phyloP scores from a whole-genome alignment of 371 early-diverging fungal species.

The Mortierella sp. region DNA sequence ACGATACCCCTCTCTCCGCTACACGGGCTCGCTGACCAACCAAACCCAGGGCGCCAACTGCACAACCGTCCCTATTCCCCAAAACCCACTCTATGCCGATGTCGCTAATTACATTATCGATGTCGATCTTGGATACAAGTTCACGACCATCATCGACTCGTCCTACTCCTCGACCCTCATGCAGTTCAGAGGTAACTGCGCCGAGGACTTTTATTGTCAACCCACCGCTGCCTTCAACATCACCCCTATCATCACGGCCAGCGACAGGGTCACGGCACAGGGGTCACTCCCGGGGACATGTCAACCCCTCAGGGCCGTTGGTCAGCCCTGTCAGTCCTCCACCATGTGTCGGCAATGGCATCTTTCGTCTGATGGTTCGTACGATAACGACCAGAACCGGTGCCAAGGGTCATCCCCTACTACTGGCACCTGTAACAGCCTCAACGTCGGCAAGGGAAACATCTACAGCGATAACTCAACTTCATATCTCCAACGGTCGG shows the following conservation, averaged over 20 bases:
- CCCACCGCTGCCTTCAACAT: conserved; percentile 13
- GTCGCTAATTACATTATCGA: background rate
- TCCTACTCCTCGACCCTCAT: conserved; percentile 10
- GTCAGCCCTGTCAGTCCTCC: conserved; percentile 17
- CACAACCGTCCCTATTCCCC: conserved; percentile 37
- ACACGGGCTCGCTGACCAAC: conserved; percentile 23
- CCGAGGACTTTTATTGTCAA: conserved; percentile 26
- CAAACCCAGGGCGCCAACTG: conserved; percentile 38
- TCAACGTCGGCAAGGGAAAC: background rate
- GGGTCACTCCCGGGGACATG: conserved; percentile 37
- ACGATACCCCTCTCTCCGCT: conserved; percentile 35
- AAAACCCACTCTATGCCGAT: background rate
- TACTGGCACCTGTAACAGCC: conserved; percentile 10
- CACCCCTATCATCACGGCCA: background rate
- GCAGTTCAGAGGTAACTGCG: conserved; percentile 49
- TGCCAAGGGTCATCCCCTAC: background rate
- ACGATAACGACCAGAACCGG: conserved; percentile 30
- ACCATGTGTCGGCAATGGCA: conserved; percentile 40
- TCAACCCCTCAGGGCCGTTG: conserved; percentile 17
- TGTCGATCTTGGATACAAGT: conserved; percentile 15
- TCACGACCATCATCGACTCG: background rate
- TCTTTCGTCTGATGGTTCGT: conserved; percentile 12
- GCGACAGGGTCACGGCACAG: background rate
- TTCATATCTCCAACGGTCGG: background rate
- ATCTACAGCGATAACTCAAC: background rate